Conservation (phyloP, 768 basidiomycete species). For the Hortiboletus campestris region DNA sequence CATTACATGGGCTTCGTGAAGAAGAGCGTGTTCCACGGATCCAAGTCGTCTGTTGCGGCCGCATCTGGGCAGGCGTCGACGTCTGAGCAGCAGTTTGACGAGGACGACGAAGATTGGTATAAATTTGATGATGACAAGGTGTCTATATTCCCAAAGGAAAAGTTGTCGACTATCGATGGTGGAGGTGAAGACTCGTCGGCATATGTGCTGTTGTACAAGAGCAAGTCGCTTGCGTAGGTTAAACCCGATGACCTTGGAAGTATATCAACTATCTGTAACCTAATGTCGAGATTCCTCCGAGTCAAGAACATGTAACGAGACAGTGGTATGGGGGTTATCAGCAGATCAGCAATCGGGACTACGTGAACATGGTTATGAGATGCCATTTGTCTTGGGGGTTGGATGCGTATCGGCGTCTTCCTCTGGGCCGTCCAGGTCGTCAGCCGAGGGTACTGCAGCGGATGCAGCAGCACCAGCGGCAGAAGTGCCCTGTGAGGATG, state of each 20-base stretch:
- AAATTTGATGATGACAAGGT: slow-evolving; percentile 98
- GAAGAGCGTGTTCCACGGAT: slow-evolving; percentile 63
- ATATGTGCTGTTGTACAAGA: slow-evolving; percentile 85
- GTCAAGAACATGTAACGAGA: slow-evolving; percentile 1
- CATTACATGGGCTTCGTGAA: slow-evolving; percentile 95
- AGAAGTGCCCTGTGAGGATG: slow-evolving; percentile 44
- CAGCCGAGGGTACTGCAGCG: slow-evolving; percentile 71
- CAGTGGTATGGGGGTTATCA: slow-evolving; percentile 14
- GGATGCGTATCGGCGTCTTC: slow-evolving; percentile 23
- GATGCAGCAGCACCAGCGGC: slow-evolving; percentile 65
- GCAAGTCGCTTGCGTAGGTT: slow-evolving; percentile 44
- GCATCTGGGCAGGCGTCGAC: slow-evolving; percentile 7
- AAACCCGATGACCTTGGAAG: not conserved
- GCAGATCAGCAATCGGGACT: not conserved
- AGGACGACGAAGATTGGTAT: slow-evolving; percentile 85
- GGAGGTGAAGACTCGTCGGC: slow-evolving; percentile 90
- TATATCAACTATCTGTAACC: slow-evolving; percentile 18
- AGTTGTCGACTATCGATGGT: slow-evolving; percentile 80
- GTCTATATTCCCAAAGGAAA: slow-evolving; percentile 80
- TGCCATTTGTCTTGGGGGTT: slow-evolving; percentile 23
- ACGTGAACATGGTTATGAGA: slow-evolving; percentile 17
- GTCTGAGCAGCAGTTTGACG: slow-evolving; percentile 29
- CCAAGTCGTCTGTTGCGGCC: slow-evolving; percentile 1
- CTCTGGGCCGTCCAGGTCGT: slow-evolving; percentile 54
- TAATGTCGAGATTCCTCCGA: slow-evolving; percentile 7